Evolutionary conservation across 352 stramenopile genomes (phyloP).

Genomic region (Phytopythium boreale): DNA sequence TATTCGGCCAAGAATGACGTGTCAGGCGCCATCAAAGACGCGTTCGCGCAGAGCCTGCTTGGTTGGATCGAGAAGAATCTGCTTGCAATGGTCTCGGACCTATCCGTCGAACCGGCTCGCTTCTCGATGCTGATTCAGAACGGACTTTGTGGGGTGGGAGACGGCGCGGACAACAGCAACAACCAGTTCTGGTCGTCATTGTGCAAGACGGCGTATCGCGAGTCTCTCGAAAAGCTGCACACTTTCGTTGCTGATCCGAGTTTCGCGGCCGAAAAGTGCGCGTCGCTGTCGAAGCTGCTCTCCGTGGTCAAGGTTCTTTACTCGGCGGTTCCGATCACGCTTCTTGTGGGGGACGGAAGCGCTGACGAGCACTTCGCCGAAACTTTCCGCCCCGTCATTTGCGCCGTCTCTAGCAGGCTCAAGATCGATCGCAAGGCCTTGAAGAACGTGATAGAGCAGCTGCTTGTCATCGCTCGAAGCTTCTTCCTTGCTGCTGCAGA

Average conservation of each 20-base stretch:
- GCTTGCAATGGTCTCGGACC: conserved; percentile 21
- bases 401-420: conserved; percentile 26
- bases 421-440: conserved; percentile 17
- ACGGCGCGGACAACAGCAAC: background rate
- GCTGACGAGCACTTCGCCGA: conserved; percentile 42
- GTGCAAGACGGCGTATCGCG: conserved; percentile 27
- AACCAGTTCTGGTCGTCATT: conserved; percentile 18
- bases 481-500: conserved; percentile 51
- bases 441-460: conserved; percentile 21
- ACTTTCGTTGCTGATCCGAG: background rate
- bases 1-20: conserved; percentile 25
- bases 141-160: conserved; percentile 14
- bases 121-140: conserved; percentile 26
- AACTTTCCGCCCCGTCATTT: conserved; percentile 44
- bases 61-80: conserved; percentile 36
- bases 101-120: conserved; percentile 30
- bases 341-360: conserved; percentile 11
- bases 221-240: conserved; percentile 17
- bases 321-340: background rate
- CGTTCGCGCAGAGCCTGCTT: conserved; percentile 30
- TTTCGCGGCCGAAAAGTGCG: conserved; percentile 4
- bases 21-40: conserved; percentile 23
- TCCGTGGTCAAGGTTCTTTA: conserved; percentile 3
- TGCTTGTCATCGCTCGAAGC: conserved; percentile 37
- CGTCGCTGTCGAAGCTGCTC: background rate